phyloP scores from a whole-genome alignment of 345 rosid genomes.

The Brassica cretica region DNA sequence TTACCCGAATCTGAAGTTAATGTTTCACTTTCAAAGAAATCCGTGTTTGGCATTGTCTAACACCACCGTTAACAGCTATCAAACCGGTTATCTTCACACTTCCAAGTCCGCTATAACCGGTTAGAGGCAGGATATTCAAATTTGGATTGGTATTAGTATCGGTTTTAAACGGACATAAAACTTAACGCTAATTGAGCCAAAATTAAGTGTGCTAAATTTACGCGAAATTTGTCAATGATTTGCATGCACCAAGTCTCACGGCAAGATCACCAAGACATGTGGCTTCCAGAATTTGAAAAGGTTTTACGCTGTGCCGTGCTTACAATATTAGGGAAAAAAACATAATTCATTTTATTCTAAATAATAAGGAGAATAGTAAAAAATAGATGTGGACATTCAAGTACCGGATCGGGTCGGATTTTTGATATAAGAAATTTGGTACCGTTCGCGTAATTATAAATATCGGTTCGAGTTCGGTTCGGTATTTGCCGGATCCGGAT shows the following conservation, averaged over 20 bases:
- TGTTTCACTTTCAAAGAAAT: background rate
- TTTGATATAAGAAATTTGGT: no score
- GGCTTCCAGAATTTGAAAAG: background rate
- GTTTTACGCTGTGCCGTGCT: background rate
- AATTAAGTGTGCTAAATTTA: background rate
- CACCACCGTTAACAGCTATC: background rate
- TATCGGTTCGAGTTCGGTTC: no score
- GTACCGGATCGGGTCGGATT: no score
- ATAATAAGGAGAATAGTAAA: no score
- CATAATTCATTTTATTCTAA: background rate
- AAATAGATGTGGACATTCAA: no score
- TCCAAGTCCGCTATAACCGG: background rate
- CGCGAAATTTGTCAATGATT: background rate
- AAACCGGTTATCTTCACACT: background rate
- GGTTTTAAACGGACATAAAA: background rate
- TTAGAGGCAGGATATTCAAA: background rate
- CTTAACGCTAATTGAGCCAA: background rate
- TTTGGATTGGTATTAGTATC: background rate
- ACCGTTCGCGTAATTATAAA: no score
- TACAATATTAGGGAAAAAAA: no score
- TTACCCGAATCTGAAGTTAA: background rate
- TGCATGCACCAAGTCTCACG: conserved; percentile 1
- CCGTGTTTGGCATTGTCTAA: conserved; percentile 12
- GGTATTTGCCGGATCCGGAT: no score
- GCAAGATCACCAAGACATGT: background rate